Percentiles rank a stretch among this genome's conserved stretches.
Conservation (phyloP, 176 grass and related monocot genomes). For the Oryza glaberrima region DNA sequence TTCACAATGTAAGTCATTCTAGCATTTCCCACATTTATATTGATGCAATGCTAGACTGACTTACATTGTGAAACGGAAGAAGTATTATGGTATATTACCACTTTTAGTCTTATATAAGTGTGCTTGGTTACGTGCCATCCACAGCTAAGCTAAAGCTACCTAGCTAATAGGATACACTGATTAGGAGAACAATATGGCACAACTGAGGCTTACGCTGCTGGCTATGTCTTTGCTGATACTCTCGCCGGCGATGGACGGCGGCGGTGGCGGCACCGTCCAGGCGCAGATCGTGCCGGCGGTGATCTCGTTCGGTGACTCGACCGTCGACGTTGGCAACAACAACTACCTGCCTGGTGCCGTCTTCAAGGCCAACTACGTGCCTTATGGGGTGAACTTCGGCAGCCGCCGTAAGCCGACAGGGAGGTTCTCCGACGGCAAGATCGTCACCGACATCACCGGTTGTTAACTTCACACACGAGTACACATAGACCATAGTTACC, state of each 20-base stretch:
- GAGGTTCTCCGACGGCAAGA: conserved; percentile 87
- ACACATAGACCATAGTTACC: too few relatives aligned
- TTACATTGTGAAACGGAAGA: too few relatives aligned
- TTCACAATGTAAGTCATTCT: too few relatives aligned
- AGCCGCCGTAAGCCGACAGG: conserved; percentile 50
- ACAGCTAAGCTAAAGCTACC: too few relatives aligned
- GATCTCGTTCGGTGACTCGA: conserved; percentile 80
- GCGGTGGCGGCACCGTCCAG: not conserved
- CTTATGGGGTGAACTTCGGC: conserved; percentile 69
- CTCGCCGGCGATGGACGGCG: not conserved
- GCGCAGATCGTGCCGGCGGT: conserved; percentile 66
- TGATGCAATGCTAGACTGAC: too few relatives aligned
- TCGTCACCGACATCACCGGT: conserved; percentile 64
- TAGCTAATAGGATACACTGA: not conserved
- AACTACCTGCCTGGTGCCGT: conserved; percentile 52
- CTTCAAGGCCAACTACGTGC: conserved; percentile 77
- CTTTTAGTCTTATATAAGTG: not conserved
- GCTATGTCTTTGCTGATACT: conserved; percentile 31
- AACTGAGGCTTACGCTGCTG: not conserved
- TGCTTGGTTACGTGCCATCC: not conserved
- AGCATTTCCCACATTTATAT: too few relatives aligned
- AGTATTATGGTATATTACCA: not conserved
- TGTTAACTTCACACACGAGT: not conserved
- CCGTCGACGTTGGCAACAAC: conserved; percentile 89
- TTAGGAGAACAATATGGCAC: not conserved